Conservation (phyloP, 345 rosid genomes). For the Melaleuca quinquenervia region DNA sequence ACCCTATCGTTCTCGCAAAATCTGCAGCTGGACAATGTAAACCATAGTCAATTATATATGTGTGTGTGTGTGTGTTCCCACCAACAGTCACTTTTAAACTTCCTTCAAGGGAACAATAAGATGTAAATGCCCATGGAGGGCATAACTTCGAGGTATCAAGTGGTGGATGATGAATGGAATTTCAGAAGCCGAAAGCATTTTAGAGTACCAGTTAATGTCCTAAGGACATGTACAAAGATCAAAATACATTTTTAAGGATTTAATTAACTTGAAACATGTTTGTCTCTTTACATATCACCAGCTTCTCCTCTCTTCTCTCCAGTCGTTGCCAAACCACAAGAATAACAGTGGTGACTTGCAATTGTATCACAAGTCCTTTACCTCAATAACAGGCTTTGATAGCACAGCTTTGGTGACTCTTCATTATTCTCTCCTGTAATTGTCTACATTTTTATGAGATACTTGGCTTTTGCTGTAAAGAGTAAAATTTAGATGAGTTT, state of each 20-base stretch:
- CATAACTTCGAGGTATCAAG: not conserved
- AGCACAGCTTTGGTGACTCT: not conserved
- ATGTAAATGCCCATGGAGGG: not conserved
- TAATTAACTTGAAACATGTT: not conserved
- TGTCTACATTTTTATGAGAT: not conserved
- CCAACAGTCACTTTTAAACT: too few relatives aligned
- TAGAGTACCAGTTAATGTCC: not conserved
- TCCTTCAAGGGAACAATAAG: not conserved
- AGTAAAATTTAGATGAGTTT: not conserved
- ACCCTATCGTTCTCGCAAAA: not conserved
- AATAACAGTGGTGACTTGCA: not conserved
- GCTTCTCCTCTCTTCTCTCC: not conserved
- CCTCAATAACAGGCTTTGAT: not conserved
- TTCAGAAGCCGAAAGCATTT: not conserved
- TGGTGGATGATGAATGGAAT: not conserved
- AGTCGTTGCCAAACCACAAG: not conserved
- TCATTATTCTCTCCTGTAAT: not conserved
- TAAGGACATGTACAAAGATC: not conserved
- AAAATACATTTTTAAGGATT: not conserved
- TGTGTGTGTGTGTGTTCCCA: not conserved
- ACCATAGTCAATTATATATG: not conserved
- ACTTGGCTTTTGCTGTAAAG: not conserved
- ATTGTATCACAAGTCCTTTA: not conserved
- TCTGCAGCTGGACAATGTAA: not conserved
- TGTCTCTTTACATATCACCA: not conserved